These are phyloP conservation scores for Chimonanthus salicifolius DNA, from an alignment of 164 flowering plant species.

Conservation along the genomic window DNA sequence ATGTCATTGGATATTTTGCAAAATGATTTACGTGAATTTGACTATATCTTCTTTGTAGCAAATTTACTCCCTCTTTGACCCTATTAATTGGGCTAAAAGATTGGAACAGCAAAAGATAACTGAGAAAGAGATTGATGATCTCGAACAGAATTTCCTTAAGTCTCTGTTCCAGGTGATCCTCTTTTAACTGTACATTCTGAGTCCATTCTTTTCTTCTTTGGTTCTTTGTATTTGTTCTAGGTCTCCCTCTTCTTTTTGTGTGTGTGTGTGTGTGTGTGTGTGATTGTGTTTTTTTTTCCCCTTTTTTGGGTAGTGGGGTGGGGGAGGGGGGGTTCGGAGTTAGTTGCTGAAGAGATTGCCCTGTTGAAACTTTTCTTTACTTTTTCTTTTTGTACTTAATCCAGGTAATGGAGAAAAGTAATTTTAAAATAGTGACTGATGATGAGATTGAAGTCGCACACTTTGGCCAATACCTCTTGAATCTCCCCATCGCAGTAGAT, in stretches of 20 bases:
- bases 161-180: slow-evolving; percentile 71
- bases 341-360: too few species aligned
- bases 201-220: background rate
- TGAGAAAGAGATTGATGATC: slow-evolving; percentile 61
- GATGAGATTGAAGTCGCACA: slow-evolving; percentile 87
- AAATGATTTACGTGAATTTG: background rate
- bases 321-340: too few species aligned
- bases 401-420: slow-evolving; percentile 92
- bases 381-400: background rate
- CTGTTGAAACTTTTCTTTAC: too few species aligned
- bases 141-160: slow-evolving; percentile 81
- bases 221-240: background rate
- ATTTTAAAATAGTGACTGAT: slow-evolving; percentile 71
- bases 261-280: too few species aligned
- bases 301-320: too few species aligned
- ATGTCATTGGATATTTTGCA: too few species aligned
- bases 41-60: slow-evolving; percentile 46
- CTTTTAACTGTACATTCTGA: background rate
- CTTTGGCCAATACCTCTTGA: slow-evolving; percentile 86
- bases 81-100: slow-evolving; percentile 65
- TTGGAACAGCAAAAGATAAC: slow-evolving; percentile 76
- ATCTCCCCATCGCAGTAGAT: slow-evolving; percentile 94
- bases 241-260: background rate
- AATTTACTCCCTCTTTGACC: slow-evolving; percentile 86
- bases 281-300: too few species aligned